Evolutionary conservation across 148 eudicot species (phyloP), one percentile per base, ranked within the genome.

Genomic region (Oxyria digyna): DNA sequence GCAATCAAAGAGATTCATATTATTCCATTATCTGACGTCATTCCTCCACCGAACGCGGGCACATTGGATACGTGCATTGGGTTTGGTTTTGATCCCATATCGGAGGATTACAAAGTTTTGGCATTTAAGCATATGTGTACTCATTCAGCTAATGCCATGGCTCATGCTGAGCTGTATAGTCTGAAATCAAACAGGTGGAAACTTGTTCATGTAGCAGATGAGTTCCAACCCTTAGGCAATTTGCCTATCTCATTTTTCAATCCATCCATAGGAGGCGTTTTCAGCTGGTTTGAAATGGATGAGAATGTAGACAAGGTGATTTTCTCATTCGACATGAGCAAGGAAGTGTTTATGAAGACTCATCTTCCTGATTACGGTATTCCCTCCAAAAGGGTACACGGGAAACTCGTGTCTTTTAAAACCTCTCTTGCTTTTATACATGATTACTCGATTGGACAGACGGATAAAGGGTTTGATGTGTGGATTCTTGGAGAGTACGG

Each of bases 201-300:
- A 41, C 33, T 48, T 33, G 24, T 78, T 27, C 33, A 55, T 3
- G 77, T 78, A 4, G 71, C 64, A 38, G 77, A 78, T 49, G 80
- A 74, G 13, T 78, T 78, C 57, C 71, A 78, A 17, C 76, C 80
- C 24, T 69, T 75, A 0, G 77, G 77, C 6, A 78, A 73, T 32
- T 32, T 78, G n/a, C 80, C 77, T 41, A 23, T 10, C 43, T 73
- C 79, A 2, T 11, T 73, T 27, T 77, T 48, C 2, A 68, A 48
- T 7, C 75, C 79, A 38, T 38, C 73, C 0, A 37, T 78, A 42
- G 42, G 74, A 0, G 80, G 80, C 2, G 65, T 78, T 29, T 78
- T 70, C 4, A 78, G 80, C 62, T 78, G 80, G 80, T 74, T 78
- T 65, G 77, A 73, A 52, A 74, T 69, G 9, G 80, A 78, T 67